These are phyloP conservation scores for Phytophthora kernoviae DNA, from an alignment of 352 stramenopile genomes.

Conservation along the genomic window DNA sequence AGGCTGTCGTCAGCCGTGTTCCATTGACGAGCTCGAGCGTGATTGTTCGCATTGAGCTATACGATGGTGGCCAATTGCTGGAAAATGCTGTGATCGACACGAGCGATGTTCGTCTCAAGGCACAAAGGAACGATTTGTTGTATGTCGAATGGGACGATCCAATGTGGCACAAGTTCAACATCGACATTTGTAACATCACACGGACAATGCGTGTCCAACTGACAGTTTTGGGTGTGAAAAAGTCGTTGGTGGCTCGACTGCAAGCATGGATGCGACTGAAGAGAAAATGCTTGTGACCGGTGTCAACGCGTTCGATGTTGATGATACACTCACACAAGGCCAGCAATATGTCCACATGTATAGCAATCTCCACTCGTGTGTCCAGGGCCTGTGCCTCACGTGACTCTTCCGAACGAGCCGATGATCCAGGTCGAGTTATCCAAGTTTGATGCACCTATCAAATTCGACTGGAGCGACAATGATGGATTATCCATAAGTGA, in stretches of 20 bases:
- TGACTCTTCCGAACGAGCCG: slow-evolving; percentile 67
- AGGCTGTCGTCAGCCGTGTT: slow-evolving; percentile 51
- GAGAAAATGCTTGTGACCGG: slow-evolving; percentile 84
- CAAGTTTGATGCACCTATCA: slow-evolving; percentile 65
- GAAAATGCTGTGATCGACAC: slow-evolving; percentile 78
- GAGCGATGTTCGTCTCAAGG: slow-evolving; percentile 67
- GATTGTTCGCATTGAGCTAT: slow-evolving; percentile 79
- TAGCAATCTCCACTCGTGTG: slow-evolving; percentile 79
- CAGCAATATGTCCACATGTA: slow-evolving; percentile 81
- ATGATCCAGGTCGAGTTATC: slow-evolving; percentile 77
- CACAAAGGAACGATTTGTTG: slow-evolving; percentile 71
- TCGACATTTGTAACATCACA: slow-evolving; percentile 69
- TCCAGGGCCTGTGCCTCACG: slow-evolving; percentile 76
- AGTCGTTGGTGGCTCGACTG: slow-evolving; percentile 51
- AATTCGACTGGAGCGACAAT: slow-evolving; percentile 73
- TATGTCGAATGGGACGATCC: slow-evolving; percentile 80
- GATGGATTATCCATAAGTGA: slow-evolving; percentile 31
- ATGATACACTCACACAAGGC: slow-evolving; percentile 67
- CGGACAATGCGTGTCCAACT: slow-evolving; percentile 80
- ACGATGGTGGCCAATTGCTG: slow-evolving; percentile 72
- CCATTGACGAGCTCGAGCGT: slow-evolving; percentile 68
- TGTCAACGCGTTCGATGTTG: slow-evolving; percentile 85
- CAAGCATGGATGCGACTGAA: slow-evolving; percentile 44
- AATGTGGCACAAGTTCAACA: slow-evolving; percentile 81
- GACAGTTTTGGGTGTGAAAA: slow-evolving; percentile 75